Evolutionary conservation across 1,284 basidiomycete genomes (phyloP).

Genomic region (Trichosporon faecale): DNA sequence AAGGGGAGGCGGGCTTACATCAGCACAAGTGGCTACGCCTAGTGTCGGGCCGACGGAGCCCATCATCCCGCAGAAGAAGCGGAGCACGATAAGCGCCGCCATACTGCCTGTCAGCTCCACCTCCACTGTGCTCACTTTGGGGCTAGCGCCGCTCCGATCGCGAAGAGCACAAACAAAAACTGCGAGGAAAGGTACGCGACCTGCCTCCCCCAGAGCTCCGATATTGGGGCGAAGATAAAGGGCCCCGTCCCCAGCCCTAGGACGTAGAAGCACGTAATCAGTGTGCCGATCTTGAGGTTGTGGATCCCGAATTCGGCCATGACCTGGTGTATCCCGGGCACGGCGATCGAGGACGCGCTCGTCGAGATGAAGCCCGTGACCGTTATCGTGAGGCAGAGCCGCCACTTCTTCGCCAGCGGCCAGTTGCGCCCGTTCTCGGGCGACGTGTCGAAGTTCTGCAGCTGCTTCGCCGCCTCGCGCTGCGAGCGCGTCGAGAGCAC

Average conservation of each 20-base stretch:
- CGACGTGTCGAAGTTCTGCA: constrained; percentile 33
- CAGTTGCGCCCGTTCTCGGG: constrained; percentile 46
- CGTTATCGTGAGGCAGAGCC: constrained; percentile 37
- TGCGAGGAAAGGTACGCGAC: constrained; percentile 47
- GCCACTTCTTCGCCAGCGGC: constrained; percentile 34
- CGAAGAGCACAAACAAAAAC: constrained; percentile 44
- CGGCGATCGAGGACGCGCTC: constrained; percentile 43
- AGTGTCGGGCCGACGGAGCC: constrained; percentile 47
- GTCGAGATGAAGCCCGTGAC: constrained; percentile 49
- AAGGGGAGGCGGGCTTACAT: constrained; percentile 29
- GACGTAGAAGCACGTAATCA: constrained; percentile 46
- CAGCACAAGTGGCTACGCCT: constrained; percentile 50
- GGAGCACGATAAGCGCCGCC: constrained; percentile 39
- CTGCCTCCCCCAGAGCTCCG: constrained; percentile 54
- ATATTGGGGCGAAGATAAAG: constrained; percentile 54
- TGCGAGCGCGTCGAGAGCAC: constrained; percentile 29
- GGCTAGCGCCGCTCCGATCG: constrained; percentile 39
- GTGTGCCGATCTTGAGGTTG: constrained; percentile 42
- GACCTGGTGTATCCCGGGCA: constrained; percentile 41
- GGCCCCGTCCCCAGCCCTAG: constrained; percentile 51
- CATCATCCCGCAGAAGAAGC: constrained; percentile 48
- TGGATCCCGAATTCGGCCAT: constrained; percentile 38
- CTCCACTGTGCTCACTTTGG: constrained; percentile 35
- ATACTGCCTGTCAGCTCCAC: constrained; percentile 30
- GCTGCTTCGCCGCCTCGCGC: constrained; percentile 29